Conservation (phyloP, 768 basidiomycete species). For the Trametes cinnabarina region DNA sequence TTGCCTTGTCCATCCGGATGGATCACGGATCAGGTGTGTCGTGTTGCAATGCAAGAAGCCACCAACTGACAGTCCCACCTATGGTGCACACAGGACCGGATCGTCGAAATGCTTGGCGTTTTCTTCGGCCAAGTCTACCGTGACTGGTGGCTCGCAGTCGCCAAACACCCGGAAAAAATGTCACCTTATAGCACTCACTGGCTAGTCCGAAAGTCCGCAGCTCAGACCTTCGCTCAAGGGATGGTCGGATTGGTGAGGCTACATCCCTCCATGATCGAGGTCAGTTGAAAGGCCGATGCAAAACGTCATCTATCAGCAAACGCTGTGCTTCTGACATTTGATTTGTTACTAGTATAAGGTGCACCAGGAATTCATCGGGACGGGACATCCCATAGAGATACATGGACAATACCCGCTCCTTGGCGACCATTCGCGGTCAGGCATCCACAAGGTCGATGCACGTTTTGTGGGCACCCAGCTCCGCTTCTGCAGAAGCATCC, state of each 20-base stretch:
- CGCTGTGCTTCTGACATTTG: neutral
- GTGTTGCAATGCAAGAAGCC: too few relatives aligned
- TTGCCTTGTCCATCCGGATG: neutral
- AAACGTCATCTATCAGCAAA: neutral
- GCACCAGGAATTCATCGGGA: neutral
- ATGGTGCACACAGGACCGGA: neutral
- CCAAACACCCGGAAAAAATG: neutral
- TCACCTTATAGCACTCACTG: neutral
- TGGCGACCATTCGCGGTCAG: neutral
- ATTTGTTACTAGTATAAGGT: neutral
- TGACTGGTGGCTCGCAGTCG: neutral
- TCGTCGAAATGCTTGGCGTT: neutral
- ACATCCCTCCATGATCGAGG: neutral
- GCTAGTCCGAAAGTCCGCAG: neutral
- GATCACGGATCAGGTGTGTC: neutral
- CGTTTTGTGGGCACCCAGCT: neutral
- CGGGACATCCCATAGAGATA: neutral
- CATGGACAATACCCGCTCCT: neutral
- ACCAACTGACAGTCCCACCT: neutral
- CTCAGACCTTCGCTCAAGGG: neutral
- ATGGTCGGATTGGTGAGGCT: neutral
- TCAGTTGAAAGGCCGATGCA: neutral
- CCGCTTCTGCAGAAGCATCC: neutral
- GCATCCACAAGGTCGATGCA: neutral
- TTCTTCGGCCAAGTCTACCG: neutral